Percentiles rank a stretch among this genome's conserved stretches.
These are phyloP conservation scores for Glycine soja DNA, from an alignment of 306 rosid genomes.

Conservation along the genomic window DNA sequence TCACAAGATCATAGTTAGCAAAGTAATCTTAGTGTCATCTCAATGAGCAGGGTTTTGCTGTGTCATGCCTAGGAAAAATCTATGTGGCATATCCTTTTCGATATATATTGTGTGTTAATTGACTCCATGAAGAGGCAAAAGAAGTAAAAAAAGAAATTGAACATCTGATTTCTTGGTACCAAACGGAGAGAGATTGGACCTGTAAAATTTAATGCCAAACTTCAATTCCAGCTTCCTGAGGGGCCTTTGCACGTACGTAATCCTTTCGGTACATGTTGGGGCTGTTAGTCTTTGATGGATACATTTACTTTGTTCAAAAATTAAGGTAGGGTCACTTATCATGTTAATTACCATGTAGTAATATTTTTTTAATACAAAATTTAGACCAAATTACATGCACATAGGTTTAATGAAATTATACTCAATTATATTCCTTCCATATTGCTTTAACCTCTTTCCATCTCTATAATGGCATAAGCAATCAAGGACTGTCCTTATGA, in stretches of 20 bases:
- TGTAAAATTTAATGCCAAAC: conserved; percentile 15
- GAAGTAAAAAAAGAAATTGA: not conserved
- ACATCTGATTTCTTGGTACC: conserved; percentile 18
- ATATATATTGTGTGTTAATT: conserved; percentile 36
- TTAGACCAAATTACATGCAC: not conserved
- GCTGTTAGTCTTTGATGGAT: conserved; percentile 39
- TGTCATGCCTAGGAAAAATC: conserved; percentile 45
- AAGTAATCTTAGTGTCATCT: conserved; percentile 46
- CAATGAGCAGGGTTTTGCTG: conserved; percentile 41
- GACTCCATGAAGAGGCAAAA: conserved; percentile 45
- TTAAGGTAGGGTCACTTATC: conserved; percentile 28
- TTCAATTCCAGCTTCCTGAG: conserved; percentile 43
- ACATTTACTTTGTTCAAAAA: conserved; percentile 39
- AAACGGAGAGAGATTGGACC: conserved; percentile 12
- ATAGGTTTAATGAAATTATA: not conserved
- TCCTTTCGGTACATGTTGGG: conserved; percentile 52
- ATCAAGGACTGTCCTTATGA: not conserved
- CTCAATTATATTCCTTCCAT: not conserved
- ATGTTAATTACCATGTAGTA: conserved; percentile 39
- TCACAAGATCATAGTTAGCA: conserved; percentile 42
- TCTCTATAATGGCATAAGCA: not conserved
- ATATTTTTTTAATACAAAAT: not conserved
- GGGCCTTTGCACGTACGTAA: conserved; percentile 35
- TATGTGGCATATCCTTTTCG: conserved; percentile 43
- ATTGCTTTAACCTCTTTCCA: not conserved